phyloP scores from a whole-genome alignment of 257 asterid species.

The Cynanchum wilfordii region DNA sequence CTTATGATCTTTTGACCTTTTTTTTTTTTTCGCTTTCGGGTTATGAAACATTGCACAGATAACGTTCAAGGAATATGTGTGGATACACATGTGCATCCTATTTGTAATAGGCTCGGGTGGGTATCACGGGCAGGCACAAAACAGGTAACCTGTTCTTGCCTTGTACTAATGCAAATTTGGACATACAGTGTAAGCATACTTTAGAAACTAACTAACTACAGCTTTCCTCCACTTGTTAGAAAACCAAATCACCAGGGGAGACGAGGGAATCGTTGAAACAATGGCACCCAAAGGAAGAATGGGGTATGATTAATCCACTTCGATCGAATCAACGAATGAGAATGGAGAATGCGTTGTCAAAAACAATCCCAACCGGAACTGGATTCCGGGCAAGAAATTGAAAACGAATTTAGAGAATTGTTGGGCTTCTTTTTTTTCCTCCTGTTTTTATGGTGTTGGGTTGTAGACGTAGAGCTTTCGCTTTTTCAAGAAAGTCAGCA shows the following conservation, averaged over 20 bases:
- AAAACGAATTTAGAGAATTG: background rate
- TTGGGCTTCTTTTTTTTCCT: background rate
- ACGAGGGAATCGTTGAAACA: constrained; percentile 83
- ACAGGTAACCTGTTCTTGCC: no score
- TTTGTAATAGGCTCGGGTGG: no score
- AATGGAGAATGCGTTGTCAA: no score
- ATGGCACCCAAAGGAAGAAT: constrained; percentile 98
- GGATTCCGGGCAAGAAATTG: constrained; percentile 15
- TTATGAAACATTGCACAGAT: constrained; percentile 90
- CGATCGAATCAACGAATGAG: no score
- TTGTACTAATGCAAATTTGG: no score
- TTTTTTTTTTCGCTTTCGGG: constrained; percentile 41
- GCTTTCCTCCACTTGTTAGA: constrained; percentile 35
- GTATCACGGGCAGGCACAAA: no score
- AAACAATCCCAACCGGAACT: no score
- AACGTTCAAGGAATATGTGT: constrained; percentile 98
- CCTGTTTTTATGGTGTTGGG: background rate
- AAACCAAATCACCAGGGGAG: constrained; percentile 74
- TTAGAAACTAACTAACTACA: background rate
- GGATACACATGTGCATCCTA: constrained; percentile 96
- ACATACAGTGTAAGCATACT: no score
- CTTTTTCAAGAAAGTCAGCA: background rate
- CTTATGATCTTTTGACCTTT: constrained; percentile 2
- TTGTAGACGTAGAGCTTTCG: background rate
- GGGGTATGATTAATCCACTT: constrained; percentile 94